Evolutionary conservation across 2,329 filamentous ascomycete genomes (phyloP), one percentile per base, ranked within the genome.

Genomic region (Nemania abortiva): DNA sequence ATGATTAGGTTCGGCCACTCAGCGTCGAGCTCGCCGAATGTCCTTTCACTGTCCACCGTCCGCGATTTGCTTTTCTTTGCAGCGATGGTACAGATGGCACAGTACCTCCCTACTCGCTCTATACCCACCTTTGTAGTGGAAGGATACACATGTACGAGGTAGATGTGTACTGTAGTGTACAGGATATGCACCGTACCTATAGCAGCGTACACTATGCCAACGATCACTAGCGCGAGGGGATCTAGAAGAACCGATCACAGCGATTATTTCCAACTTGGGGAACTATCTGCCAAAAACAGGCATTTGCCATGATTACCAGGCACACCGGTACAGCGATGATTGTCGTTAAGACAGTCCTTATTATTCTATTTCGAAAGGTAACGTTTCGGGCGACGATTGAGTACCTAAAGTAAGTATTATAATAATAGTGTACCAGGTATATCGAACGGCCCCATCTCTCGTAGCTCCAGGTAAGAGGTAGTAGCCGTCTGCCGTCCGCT

Each of bases 1-100:
- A 54, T 69, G 68, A 73, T 69, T 70, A 71, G 58, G 65, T 71
- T 72, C 63, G 58, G 70, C 66, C 71, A 70, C 63, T 72, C 49
- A 70, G 56, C 68, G 58, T 39, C 64, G 27, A 70, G 59, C 70
- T 53, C 54, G 45, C 59, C 53, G 42, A 24, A 24, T 57, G n/a
- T 62, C 63, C 59, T 67, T 63, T 55, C 59, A 67, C 59, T 18
- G 59, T 54, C 50, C 42, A 55, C 39, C 27, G 29, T 55, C 45
- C 53, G n/a, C 34, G 22, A 57, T 47, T 58, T 55, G 18, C 39
- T 50, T 66, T 61, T 66, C 34, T 49, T 66, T n/a, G 22, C 42
- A 31, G 24, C 2, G 10, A 27, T 29, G 24, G 29, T 55, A 63
- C 49, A 20, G 55, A 58, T 47, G 18, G 42, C 34, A 37, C 34